Evolutionary conservation across 73 alveolate genomes (phyloP).

Genomic region (Urostyla sp.): DNA sequence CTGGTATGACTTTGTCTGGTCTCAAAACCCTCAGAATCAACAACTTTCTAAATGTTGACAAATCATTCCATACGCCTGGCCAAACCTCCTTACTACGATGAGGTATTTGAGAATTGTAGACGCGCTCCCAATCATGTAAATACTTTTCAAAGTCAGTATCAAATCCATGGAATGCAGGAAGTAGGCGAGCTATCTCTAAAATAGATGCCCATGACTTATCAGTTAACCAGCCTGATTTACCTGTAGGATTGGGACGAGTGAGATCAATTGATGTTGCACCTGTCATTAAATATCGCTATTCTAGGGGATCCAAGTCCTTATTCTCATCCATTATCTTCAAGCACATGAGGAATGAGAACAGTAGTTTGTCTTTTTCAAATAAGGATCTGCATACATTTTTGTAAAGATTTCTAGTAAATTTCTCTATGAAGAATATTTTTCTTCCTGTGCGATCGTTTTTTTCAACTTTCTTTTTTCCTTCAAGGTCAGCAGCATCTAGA

Average conservation of each 20-base stretch:
- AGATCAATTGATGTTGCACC: slow-evolving; percentile 94
- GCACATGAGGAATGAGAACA: slow-evolving; percentile 89
- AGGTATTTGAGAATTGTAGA: slow-evolving; percentile 89
- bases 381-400: slow-evolving; percentile 94
- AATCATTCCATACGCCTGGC: slow-evolving; percentile 91
- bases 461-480: slow-evolving; percentile 48
- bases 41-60: slow-evolving; percentile 81
- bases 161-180: slow-evolving; percentile 86
- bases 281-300: slow-evolving; percentile 92
- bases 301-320: slow-evolving; percentile 66
- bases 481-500: slow-evolving; percentile 59
- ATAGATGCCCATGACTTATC: slow-evolving; percentile 93
- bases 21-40: slow-evolving; percentile 90
- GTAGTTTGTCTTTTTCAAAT: slow-evolving; percentile 96
- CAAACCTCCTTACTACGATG: slow-evolving; percentile 77
- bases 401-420: slow-evolving; percentile 75
- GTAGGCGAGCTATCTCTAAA: slow-evolving; percentile 84
- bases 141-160: slow-evolving; percentile 87
- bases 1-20: slow-evolving; percentile 97
- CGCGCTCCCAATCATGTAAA: slow-evolving; percentile 89
- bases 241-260: slow-evolving; percentile 88
- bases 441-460: slow-evolving; percentile 77
- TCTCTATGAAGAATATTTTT: slow-evolving; percentile 55
- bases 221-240: slow-evolving; percentile 89
- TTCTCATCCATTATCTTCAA: slow-evolving; percentile 81